Evolutionary conservation across 2,329 filamentous ascomycete genomes (phyloP).

Genomic region (Epicoccum sorghinum): DNA sequence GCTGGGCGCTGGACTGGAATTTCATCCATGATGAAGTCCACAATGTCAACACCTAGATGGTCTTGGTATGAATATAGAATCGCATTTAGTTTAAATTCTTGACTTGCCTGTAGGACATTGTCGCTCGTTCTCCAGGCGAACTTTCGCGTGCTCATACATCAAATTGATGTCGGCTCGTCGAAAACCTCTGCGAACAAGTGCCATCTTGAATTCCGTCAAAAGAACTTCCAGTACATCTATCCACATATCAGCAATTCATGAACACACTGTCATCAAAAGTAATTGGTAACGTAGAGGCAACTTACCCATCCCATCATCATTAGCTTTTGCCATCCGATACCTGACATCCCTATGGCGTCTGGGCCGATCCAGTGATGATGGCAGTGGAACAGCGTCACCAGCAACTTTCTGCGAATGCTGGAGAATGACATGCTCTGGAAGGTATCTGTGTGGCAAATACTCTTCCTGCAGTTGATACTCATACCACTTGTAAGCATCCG

Average conservation of each 20-base stretch:
- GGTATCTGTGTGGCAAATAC: constrained; percentile 31
- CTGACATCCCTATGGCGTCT: constrained; percentile 24
- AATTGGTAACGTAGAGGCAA: not conserved
- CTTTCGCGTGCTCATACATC: constrained; percentile 20
- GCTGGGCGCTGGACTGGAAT: not conserved
- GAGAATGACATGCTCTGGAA: constrained; percentile 36
- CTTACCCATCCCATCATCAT: constrained; percentile 34
- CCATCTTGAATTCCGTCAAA: constrained; percentile 25
- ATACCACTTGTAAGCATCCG: constrained; percentile 40
- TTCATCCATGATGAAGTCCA: constrained; percentile 36
- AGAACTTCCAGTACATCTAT: constrained; percentile 39
- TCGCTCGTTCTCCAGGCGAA: constrained; percentile 27
- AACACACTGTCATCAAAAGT: not conserved
- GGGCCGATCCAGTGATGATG: constrained; percentile 4
- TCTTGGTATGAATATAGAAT: not conserved
- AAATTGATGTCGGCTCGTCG: constrained; percentile 26
- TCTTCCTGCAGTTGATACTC: constrained; percentile 37
- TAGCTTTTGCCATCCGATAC: constrained; percentile 33
- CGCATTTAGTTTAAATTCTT: not conserved
- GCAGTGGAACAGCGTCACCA: constrained; percentile 19
- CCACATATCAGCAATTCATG: not conserved
- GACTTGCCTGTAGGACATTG: constrained; percentile 21
- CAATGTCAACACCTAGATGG: constrained; percentile 29
- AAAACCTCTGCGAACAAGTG: constrained; percentile 25
- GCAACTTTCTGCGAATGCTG: constrained; percentile 22